Evolutionary conservation across 257 asterid species (phyloP).

Genomic region (Nemophila menziesii): DNA sequence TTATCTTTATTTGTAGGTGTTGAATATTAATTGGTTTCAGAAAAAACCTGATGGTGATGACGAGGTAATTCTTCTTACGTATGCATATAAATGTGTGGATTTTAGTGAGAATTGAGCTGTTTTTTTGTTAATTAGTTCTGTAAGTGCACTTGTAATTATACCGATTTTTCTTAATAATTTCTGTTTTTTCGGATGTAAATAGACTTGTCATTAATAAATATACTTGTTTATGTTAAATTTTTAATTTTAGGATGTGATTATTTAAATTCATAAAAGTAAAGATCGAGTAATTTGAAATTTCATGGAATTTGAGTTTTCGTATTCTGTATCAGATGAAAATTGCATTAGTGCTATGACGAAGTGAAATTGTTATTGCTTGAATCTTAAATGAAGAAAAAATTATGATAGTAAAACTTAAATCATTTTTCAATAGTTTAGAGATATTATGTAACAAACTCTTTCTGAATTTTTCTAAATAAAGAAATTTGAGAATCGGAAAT

Average conservation of each 20-base stretch:
- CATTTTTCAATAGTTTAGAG: no score
- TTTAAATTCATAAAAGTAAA: no score
- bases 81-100: not conserved
- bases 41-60: slow-evolving; percentile 81
- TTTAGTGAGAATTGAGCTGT: not conserved
- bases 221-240: no score
- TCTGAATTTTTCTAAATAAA: no score
- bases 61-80: slow-evolving; percentile 29
- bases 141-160: not conserved
- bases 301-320: not conserved
- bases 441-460: not conserved
- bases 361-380: no score
- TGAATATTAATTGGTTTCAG: slow-evolving; percentile 78
- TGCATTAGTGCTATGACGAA: no score
- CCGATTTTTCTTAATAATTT: not conserved
- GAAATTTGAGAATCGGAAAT: no score
- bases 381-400: not conserved
- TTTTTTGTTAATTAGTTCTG: not conserved
- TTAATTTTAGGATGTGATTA: not conserved
- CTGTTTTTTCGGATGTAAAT: no score
- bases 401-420: not conserved
- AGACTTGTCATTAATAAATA: no score
- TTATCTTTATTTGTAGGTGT: slow-evolving; percentile 26
- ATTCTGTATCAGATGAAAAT: no score
- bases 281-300: not conserved